Evolutionary conservation across 345 rosid species (phyloP), one percentile per base, ranked within the genome.

Genomic region (Lagerstroemia speciosa): DNA sequence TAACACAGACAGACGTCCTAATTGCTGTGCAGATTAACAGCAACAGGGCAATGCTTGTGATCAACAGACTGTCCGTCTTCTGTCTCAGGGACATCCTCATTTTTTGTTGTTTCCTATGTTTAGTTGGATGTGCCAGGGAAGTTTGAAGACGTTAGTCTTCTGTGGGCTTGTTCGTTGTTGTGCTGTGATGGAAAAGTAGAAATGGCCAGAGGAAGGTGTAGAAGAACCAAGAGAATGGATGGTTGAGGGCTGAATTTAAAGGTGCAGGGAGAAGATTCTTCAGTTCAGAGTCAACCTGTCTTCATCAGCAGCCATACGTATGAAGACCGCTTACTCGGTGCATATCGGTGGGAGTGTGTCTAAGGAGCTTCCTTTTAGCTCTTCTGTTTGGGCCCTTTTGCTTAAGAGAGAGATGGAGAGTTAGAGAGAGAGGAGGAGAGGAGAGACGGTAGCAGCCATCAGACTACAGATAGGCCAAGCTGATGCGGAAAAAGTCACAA

Each of bases 21-120:
- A 88, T 69, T 33, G 91, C 82, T 75, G 85, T 75, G 85, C 85
- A 86, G 78, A 74, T 83, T 12, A 93, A 74, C 64, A 90, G 77
- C 71, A 93, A 71, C 78, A 87, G 74, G 75, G 79, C 65, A 78
- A 88, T 81, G 76, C 83, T 80, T 80, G 82, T 83, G 67, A 79
- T 29, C 62, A 83, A 75, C 73, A 80, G 66, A 84, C 83, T 78
- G 75, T 27, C 29, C 9, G 24, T 52, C 57, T 77, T 83, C 74
- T 73, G 83, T 69, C 72, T 76, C 67, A 77, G 80, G 75, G 75
- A 72, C 81, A 73, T 67, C 71, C 81, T 83, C 87, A 83, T 88
- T 72, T 65, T 71, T 64, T 69, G 58, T 62, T 66, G 52, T 78
- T 69, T 66, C 72, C 70, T 74, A 45, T 71, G 60, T 71, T 71